These are phyloP conservation scores for Backusella parvicylindrica DNA, from an alignment of 192 early-diverging fungal species.

Conservation along the genomic window DNA sequence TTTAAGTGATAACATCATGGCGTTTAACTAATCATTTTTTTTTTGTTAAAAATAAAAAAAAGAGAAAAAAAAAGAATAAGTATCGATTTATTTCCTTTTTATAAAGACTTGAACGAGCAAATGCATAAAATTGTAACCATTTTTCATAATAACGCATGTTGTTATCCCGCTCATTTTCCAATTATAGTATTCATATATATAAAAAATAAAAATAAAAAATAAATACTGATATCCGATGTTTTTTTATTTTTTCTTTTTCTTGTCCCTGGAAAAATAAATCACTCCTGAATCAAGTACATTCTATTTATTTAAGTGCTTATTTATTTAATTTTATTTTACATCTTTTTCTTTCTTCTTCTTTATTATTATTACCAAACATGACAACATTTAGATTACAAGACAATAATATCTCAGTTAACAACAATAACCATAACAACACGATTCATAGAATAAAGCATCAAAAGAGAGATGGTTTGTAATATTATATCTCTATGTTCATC, in stretches of 20 bases:
- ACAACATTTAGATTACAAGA: background rate
- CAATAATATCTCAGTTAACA: background rate
- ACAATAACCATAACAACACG: no score
- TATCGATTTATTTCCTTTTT: no score
- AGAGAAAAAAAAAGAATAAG: no score
- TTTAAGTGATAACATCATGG: no score
- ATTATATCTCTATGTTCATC: background rate
- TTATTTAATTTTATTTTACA: conserved; percentile 1
- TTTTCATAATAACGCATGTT: background rate
- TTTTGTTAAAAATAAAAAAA: no score
- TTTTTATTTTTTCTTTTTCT: background rate
- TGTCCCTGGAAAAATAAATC: background rate
- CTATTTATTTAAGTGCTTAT: background rate
- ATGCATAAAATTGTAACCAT: no score
- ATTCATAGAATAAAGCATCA: conserved; percentile 3
- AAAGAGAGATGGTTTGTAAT: background rate
- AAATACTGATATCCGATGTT: conserved; percentile 10
- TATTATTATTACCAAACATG: background rate
- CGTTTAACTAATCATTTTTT: no score
- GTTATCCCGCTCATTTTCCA: background rate
- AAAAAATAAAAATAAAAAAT: background rate
- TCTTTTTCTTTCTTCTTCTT: background rate
- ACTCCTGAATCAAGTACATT: background rate
- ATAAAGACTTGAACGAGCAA: no score
- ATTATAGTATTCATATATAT: background rate